Conservation (phyloP, 2,329 filamentous ascomycete species). For the Colletotrichum sojae region DNA sequence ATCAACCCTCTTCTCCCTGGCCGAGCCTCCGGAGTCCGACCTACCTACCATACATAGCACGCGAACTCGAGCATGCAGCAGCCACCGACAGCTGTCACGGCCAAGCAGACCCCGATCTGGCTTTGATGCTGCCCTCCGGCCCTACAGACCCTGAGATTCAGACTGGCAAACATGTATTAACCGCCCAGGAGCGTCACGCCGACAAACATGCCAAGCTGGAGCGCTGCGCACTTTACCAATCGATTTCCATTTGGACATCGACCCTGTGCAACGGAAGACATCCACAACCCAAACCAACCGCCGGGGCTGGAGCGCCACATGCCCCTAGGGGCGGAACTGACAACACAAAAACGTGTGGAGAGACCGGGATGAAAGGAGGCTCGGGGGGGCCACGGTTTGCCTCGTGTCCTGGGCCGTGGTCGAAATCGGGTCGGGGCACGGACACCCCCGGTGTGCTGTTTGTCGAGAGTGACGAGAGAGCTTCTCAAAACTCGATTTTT, state of each 20-base stretch:
- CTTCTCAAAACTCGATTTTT: conserved; percentile 10
- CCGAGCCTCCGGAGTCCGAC: too few species aligned
- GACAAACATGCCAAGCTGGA: neutral
- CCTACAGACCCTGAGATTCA: neutral
- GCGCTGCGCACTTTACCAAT: neutral
- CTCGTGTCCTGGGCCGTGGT: conserved; percentile 15
- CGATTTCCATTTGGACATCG: neutral
- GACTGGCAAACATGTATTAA: neutral
- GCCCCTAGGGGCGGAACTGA: conserved; percentile 18
- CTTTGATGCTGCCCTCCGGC: neutral
- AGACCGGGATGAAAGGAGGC: conserved; percentile 31
- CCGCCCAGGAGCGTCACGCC: neutral
- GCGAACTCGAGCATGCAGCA: conserved; percentile 10
- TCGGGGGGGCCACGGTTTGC: conserved; percentile 12
- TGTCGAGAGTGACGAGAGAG: conserved; percentile 13
- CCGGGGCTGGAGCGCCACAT: conserved; percentile 15
- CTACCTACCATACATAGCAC: too few species aligned
- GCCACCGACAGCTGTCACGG: conserved; percentile 10
- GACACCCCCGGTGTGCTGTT: conserved; percentile 8
- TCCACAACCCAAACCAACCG: conserved; percentile 8
- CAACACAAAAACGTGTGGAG: conserved; percentile 31
- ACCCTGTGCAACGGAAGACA: neutral
- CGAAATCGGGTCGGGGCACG: conserved; percentile 10
- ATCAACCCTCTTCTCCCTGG: too few species aligned
- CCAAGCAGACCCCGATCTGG: neutral